phyloP scores from a whole-genome alignment of 495 filamentous ascomycete genomes.

The Viridothelium virens region DNA sequence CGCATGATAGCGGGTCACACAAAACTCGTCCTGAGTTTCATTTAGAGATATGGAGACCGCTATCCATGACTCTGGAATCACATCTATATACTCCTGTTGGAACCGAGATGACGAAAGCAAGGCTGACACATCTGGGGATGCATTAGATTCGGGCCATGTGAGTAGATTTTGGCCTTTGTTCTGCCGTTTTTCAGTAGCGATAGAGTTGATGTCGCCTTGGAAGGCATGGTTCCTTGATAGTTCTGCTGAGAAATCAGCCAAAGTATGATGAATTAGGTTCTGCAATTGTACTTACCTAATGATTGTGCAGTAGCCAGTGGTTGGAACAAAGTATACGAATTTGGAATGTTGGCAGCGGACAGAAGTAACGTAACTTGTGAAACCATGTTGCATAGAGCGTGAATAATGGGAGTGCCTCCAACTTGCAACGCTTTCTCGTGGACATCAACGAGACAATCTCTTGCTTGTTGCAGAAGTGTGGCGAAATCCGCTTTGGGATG shows the following conservation, averaged over 20 bases:
- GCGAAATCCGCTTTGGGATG: slow-evolving; percentile 43
- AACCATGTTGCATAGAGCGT: slow-evolving; percentile 51
- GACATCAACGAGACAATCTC: slow-evolving; percentile 50
- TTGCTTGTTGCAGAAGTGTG: slow-evolving; percentile 52
- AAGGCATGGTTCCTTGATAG: slow-evolving; percentile 53
- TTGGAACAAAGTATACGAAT: slow-evolving; percentile 40
- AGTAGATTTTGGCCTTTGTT: slow-evolving; percentile 31
- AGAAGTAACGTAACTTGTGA: slow-evolving; percentile 57
- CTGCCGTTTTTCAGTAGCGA: slow-evolving; percentile 39
- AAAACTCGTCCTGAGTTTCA: slow-evolving; percentile 71
- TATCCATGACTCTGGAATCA: slow-evolving; percentile 75
- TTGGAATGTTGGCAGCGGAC: slow-evolving; percentile 49
- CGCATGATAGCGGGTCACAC: slow-evolving; percentile 66
- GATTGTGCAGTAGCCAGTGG: slow-evolving; percentile 51
- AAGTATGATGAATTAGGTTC: background rate
- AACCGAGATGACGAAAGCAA: slow-evolving; percentile 46
- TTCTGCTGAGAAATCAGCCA: slow-evolving; percentile 36
- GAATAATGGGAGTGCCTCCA: slow-evolving; percentile 41
- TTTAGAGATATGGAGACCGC: slow-evolving; percentile 78
- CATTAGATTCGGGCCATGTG: slow-evolving; percentile 40
- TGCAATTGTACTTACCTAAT: slow-evolving; percentile 35
- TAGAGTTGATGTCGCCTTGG: slow-evolving; percentile 50
- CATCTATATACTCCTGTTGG: slow-evolving; percentile 65
- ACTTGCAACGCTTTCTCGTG: slow-evolving; percentile 44
- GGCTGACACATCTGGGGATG: slow-evolving; percentile 34